Conservation (phyloP, 371 early-diverging fungal species). For the Mucor velutinosus region DNA sequence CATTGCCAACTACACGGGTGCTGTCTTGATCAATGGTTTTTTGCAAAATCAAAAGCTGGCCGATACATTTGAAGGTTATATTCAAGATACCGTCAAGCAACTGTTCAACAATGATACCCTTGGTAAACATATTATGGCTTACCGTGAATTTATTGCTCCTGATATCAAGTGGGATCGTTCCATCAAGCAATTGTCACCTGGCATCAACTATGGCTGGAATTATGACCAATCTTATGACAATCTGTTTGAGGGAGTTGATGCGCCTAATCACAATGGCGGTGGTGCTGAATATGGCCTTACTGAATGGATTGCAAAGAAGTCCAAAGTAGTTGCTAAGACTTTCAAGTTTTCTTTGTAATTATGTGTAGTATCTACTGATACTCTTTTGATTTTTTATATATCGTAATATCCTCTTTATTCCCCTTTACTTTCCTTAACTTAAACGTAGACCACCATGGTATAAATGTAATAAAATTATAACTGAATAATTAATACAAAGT, state of each 20-base stretch:
- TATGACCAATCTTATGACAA: conserved; percentile 42
- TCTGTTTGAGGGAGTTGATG: conserved; percentile 30
- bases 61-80: conserved; percentile 47
- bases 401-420: not conserved
- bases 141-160: conserved; percentile 49
- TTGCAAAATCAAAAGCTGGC: conserved; percentile 41
- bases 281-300: conserved; percentile 51
- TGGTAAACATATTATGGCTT: conserved; percentile 46
- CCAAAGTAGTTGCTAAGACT: conserved; percentile 33
- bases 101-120: conserved; percentile 57
- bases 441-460: not conserved
- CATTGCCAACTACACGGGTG: conserved; percentile 36
- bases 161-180: conserved; percentile 60
- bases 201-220: conserved; percentile 53
- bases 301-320: conserved; percentile 42
- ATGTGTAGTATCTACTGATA: not conserved
- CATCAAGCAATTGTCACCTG: conserved; percentile 54
- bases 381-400: not conserved
- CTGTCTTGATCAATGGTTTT: conserved; percentile 53
- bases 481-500: too few species aligned
- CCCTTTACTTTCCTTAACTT: not conserved
- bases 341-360: conserved; percentile 35
- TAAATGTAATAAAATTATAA: too few species aligned
- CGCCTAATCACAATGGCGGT: conserved; percentile 38
- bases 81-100: conserved; percentile 45